Percentiles rank a stretch among this genome's conserved stretches.
These are phyloP conservation scores for Exophiala bonariae DNA, from an alignment of 2,329 filamentous ascomycete species.

Conservation along the genomic window DNA sequence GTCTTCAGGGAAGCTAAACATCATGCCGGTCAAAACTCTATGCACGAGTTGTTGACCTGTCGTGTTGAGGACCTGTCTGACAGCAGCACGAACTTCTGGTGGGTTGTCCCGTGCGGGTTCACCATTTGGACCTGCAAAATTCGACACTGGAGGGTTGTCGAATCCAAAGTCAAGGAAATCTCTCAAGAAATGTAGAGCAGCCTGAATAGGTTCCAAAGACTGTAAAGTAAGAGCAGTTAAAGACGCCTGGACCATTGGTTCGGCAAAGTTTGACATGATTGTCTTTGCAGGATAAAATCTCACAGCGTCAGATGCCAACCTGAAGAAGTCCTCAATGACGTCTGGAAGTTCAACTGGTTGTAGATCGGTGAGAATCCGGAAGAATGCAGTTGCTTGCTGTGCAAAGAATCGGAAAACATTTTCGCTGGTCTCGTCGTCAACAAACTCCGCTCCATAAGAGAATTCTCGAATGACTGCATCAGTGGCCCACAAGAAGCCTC, in stretches of 20 bases:
- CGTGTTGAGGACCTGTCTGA: conserved; percentile 68
- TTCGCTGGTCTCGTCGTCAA: conserved; percentile 77
- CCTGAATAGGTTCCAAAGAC: conserved; percentile 86
- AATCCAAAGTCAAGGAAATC: conserved; percentile 88
- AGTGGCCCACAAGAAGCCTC: conserved; percentile 98
- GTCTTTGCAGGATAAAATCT: conserved; percentile 88
- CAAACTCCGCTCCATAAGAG: conserved; percentile 81
- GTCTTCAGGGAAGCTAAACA: conserved; percentile 96
- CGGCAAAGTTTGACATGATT: conserved; percentile 74
- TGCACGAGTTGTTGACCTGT: conserved; percentile 81
- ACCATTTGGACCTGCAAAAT: conserved; percentile 63
- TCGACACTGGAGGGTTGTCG: conserved; percentile 60
- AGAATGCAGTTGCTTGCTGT: conserved; percentile 84
- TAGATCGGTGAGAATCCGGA: conserved; percentile 84
- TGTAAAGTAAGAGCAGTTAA: conserved; percentile 84
- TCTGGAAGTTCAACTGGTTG: conserved; percentile 75
- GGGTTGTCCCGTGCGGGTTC: conserved; percentile 59
- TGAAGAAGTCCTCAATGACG: conserved; percentile 96
- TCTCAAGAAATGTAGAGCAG: conserved; percentile 87
- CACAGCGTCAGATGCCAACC: conserved; percentile 84
- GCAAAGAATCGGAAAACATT: conserved; percentile 95
- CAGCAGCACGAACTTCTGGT: conserved; percentile 68
- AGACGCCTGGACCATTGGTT: conserved; percentile 82
- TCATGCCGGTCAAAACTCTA: conserved; percentile 93
- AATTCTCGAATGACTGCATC: conserved; percentile 94